Evolutionary conservation across 2,329 filamentous ascomycete species (phyloP).

Genomic region (Aspergillus jensenii): DNA sequence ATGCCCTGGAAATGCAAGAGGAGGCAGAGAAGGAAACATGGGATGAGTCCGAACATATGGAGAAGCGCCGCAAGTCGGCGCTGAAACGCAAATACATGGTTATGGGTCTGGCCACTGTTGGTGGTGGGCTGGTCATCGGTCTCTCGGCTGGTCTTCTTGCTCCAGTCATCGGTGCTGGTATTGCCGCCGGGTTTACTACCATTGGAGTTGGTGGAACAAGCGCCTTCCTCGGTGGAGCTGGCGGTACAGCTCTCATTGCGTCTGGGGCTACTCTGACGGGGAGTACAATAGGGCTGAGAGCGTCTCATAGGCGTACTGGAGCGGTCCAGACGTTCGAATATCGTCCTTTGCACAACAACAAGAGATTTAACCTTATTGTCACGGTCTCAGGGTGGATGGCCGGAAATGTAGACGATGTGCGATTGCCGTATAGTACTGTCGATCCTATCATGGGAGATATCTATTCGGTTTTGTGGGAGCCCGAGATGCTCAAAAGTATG

Average conservation of each 20-base stretch:
- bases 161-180: conserved; percentile 87
- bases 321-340: conserved; percentile 97
- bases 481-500: conserved; percentile 96
- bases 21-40: conserved; percentile 92
- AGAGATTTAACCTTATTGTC: conserved; percentile 90
- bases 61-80: conserved; percentile 75
- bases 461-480: conserved; percentile 96
- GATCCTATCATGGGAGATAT: conserved; percentile 98
- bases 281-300: conserved; percentile 78
- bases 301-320: conserved; percentile 83
- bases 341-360: conserved; percentile 94
- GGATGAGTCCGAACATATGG: conserved; percentile 95
- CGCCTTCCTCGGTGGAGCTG: conserved; percentile 85
- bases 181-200: conserved; percentile 92
- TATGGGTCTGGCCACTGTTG: conserved; percentile 96
- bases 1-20: conserved; percentile 97
- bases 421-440: conserved; percentile 91
- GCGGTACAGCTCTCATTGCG: conserved; percentile 91
- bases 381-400: conserved; percentile 98
- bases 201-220: conserved; percentile 89
- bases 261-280: conserved; percentile 84
- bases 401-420: conserved; percentile 94
- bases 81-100: conserved; percentile 83
- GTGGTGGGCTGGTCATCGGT: conserved; percentile 91
- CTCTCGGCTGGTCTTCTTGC: conserved; percentile 89